These are phyloP conservation scores for Trichocladium uniseriatum DNA, from an alignment of 495 filamentous ascomycete species.

Conservation along the genomic window DNA sequence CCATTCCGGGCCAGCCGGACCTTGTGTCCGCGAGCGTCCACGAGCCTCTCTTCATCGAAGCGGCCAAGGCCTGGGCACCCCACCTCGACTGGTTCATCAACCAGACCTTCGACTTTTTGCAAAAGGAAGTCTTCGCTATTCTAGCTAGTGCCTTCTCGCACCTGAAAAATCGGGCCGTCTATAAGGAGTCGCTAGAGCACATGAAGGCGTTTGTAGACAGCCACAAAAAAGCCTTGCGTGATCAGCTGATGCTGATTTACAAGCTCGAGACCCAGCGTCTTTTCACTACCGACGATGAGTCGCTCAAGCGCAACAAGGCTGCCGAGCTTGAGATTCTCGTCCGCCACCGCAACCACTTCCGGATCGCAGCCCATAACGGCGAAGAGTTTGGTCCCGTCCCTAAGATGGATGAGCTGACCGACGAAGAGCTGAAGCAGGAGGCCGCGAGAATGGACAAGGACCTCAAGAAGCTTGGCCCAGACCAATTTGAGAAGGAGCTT, in stretches of 20 bases:
- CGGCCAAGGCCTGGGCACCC: slow-evolving; percentile 28
- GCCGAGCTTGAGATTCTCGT: slow-evolving; percentile 27
- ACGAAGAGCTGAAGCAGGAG: slow-evolving; percentile 29
- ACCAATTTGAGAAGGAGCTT: slow-evolving; percentile 40
- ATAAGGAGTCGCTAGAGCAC: slow-evolving; percentile 26
- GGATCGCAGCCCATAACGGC: slow-evolving; percentile 17
- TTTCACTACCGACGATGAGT: slow-evolving; percentile 34
- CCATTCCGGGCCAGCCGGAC: slow-evolving; percentile 36
- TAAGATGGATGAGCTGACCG: slow-evolving; percentile 33
- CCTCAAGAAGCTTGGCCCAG: slow-evolving; percentile 30
- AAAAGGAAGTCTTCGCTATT: slow-evolving; percentile 20
- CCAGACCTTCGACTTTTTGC: slow-evolving; percentile 27
- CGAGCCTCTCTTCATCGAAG: slow-evolving; percentile 29
- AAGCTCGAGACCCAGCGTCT: slow-evolving; percentile 31
- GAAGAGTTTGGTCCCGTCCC: slow-evolving; percentile 21
- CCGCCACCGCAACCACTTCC: slow-evolving; percentile 31
- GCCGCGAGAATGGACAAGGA: slow-evolving; percentile 18
- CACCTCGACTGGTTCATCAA: slow-evolving; percentile 28
- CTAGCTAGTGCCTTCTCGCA: slow-evolving; percentile 29
- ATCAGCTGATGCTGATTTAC: slow-evolving; percentile 27
- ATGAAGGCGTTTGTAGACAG: slow-evolving; percentile 28
- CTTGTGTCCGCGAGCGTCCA: slow-evolving; percentile 35
- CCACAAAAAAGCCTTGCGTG: slow-evolving; percentile 18
- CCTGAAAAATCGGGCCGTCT: slow-evolving; percentile 33
- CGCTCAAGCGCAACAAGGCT: slow-evolving; percentile 29